These are phyloP conservation scores for Penicillium canescens DNA, from an alignment of 495 filamentous ascomycete genomes.

Conservation along the genomic window DNA sequence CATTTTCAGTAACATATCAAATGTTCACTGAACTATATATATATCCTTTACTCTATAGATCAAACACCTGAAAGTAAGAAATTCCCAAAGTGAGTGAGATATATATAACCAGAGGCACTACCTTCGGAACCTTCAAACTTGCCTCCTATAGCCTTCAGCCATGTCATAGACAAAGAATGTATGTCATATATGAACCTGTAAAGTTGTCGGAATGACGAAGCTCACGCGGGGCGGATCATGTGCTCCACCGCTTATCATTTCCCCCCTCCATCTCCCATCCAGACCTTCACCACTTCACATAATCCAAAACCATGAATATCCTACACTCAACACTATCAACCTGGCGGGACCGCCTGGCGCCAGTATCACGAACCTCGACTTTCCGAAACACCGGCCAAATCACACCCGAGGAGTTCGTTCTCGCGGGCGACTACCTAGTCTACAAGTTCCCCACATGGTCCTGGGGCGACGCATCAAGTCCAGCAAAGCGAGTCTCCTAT, in stretches of 20 bases:
- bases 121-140: no score
- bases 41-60: no score
- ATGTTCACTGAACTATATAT: no score
- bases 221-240: conserved; percentile 35
- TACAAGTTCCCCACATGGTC: conserved; percentile 99
- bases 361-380: conserved; percentile 83
- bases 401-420: conserved; percentile 95
- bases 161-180: no score
- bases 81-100: no score
- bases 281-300: conserved; percentile 9
- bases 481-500: conserved; percentile 73
- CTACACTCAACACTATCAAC: conserved; percentile 81
- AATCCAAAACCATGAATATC: conserved; percentile 47
- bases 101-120: no score
- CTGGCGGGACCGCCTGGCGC: conserved; percentile 86
- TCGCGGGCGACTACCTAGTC: conserved; percentile 95
- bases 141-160: no score
- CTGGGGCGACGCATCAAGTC: conserved; percentile 86
- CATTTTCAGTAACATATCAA: no score
- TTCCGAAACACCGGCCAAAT: conserved; percentile 93
- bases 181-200: no score
- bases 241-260: conserved; percentile 34
- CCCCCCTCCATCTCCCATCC: conserved; percentile 4
- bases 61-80: no score
- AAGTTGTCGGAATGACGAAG: conserved; percentile 7